Conservation (phyloP, 2,329 filamentous ascomycete genomes). For the Colletotrichum gloeosporioides region DNA sequence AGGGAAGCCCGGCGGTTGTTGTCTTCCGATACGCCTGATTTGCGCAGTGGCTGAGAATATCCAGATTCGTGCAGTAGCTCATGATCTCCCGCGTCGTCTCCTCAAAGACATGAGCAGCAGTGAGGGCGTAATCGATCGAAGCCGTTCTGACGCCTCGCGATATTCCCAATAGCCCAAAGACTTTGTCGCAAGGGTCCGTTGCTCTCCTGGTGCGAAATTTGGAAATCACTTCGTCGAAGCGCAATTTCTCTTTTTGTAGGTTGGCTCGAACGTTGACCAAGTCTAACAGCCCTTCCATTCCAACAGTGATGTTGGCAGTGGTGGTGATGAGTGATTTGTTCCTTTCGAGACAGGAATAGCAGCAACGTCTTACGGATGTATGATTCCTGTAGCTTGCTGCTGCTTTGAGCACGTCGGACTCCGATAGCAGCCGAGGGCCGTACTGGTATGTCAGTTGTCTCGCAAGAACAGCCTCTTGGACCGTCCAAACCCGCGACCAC, state of each 20-base stretch:
- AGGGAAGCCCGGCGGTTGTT: not conserved
- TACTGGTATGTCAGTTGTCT: not conserved
- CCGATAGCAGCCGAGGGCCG: not conserved
- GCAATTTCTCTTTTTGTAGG: not conserved
- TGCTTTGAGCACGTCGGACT: not conserved
- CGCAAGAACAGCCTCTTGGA: not conserved
- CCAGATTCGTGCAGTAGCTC: not conserved
- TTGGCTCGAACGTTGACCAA: fast-evolving
- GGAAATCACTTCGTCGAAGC: not conserved
- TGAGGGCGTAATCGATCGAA: not conserved
- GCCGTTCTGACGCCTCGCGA: not conserved
- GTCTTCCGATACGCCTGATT: fast-evolving
- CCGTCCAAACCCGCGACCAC: not conserved
- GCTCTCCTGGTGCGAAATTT: not conserved
- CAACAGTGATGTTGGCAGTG: fast-evolving
- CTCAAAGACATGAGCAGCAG: not conserved
- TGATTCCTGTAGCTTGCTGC: not conserved
- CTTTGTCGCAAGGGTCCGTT: not conserved
- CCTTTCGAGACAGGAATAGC: not conserved
- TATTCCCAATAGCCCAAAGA: not conserved
- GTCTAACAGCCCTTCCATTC: not conserved
- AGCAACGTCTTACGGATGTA: fast-evolving
- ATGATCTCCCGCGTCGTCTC: not conserved
- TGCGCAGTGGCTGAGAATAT: not conserved
- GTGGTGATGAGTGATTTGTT: fast-evolving